Conservation (phyloP, 768 basidiomycete species). For the Neoboletus brunneissimus region DNA sequence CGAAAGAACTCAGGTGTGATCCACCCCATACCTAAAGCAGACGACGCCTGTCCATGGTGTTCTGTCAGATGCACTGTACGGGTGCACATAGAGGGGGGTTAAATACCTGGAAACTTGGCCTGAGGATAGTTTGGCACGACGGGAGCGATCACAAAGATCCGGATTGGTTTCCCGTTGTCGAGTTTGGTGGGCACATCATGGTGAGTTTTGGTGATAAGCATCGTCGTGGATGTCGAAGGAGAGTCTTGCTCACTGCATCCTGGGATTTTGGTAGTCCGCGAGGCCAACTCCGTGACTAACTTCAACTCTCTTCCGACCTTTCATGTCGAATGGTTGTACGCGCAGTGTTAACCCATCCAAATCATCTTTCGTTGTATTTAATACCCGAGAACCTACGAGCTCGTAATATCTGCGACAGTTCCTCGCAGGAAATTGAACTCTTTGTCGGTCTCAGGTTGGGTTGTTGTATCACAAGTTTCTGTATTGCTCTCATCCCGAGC, state of each 20-base stretch:
- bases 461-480: background rate
- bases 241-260: background rate
- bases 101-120: constrained; percentile 82
- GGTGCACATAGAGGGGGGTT: background rate
- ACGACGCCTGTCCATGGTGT: constrained; percentile 56
- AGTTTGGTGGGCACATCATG: constrained; percentile 75
- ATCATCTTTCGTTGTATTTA: too few relatives aligned
- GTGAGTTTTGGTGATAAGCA: constrained; percentile 81
- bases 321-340: too few relatives aligned
- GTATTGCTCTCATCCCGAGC: background rate
- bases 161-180: constrained; percentile 60
- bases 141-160: constrained; percentile 83
- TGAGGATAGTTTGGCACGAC: constrained; percentile 78
- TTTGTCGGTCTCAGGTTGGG: background rate
- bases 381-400: too few relatives aligned
- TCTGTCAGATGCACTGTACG: background rate
- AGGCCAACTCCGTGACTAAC: too few relatives aligned
- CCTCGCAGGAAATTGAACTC: background rate
- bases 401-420: background rate
- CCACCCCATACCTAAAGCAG: constrained; percentile 61
- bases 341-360: background rate
- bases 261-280: too few relatives aligned
- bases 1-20: background rate
- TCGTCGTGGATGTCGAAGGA: constrained; percentile 30
- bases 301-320: background rate